phyloP scores from a whole-genome alignment of 352 stramenopile genomes.

The Detonula confervacea region DNA sequence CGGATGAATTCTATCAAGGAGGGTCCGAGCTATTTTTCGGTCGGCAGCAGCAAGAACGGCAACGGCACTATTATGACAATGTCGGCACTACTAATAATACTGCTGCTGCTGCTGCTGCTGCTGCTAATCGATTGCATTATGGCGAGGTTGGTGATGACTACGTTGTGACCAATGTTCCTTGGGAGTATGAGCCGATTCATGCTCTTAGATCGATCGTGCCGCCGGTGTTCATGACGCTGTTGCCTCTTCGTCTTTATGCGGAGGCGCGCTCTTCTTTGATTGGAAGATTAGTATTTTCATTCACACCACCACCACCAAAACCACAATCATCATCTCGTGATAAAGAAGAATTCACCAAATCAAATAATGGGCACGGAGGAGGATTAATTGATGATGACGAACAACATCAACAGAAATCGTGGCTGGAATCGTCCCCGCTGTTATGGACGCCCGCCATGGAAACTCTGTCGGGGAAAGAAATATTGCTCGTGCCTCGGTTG shows the following conservation, averaged over 20 bases:
- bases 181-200: slow-evolving; percentile 77
- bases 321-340: not conserved
- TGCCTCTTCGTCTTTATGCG: slow-evolving; percentile 68
- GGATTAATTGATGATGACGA: no score
- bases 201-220: slow-evolving; percentile 74
- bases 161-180: slow-evolving; percentile 50
- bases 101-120: not conserved
- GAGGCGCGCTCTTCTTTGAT: slow-evolving; percentile 16
- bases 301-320: no score
- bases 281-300: not conserved
- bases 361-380: not conserved
- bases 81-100: not conserved
- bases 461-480: slow-evolving; percentile 61
- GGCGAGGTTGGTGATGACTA: slow-evolving; percentile 7
- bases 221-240: slow-evolving; percentile 70
- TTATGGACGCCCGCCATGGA: slow-evolving; percentile 35
- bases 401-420: not conserved
- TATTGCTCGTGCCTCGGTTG: slow-evolving; percentile 70
- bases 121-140: not conserved
- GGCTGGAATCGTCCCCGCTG: not conserved
- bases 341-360: not conserved
- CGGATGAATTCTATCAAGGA: slow-evolving; percentile 85
- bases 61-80: no score
- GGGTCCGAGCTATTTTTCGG: slow-evolving; percentile 81
- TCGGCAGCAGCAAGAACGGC: slow-evolving; percentile 27